phyloP scores from a whole-genome alignment of 2,329 filamentous ascomycete species.

The Diplodia intermedia region DNA sequence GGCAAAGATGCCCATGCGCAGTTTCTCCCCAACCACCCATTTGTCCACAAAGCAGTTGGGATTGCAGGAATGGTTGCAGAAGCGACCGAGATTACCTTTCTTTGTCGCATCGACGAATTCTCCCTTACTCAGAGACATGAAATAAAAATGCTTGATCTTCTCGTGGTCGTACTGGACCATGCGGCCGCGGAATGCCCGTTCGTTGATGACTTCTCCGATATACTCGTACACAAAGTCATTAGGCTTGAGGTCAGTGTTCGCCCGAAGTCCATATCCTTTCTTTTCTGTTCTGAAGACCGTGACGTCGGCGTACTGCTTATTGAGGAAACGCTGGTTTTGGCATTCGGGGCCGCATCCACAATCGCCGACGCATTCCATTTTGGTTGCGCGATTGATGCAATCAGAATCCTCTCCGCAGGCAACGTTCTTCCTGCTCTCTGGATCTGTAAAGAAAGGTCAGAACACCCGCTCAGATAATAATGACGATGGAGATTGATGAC shows the following conservation, averaged over 20 bases:
- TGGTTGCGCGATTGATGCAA: conserved; percentile 97
- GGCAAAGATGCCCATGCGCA: conserved; percentile 99
- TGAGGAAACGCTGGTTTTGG: conserved; percentile 94
- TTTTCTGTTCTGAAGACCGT: conserved; percentile 98
- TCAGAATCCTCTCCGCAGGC: conserved; percentile 96
- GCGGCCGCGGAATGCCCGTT: conserved; percentile 83
- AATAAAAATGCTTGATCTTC: conserved; percentile 99
- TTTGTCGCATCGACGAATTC: conserved; percentile 98
- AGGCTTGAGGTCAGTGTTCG: conserved; percentile 75
- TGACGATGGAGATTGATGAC: conserved; percentile 47
- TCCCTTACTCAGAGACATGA: conserved; percentile 96
- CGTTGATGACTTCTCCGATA: conserved; percentile 97
- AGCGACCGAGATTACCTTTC: conserved; percentile 92
- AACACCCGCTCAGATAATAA: conserved; percentile 33
- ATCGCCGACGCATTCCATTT: conserved; percentile 91
- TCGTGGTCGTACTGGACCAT: conserved; percentile 95
- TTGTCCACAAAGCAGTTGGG: conserved; percentile 99
- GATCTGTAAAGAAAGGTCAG: conserved; percentile 55
- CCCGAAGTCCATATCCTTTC: conserved; percentile 91
- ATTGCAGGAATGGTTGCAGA: conserved; percentile 99
- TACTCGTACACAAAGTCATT: conserved; percentile 98
- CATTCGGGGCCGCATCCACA: conserved; percentile 88
- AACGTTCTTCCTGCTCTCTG: conserved; percentile 66
- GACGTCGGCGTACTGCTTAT: conserved; percentile 86
- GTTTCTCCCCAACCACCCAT: conserved; percentile 96